Base-by-base conservation (phyloP, 306 rosid species). In the Cucumis melo region DNA sequence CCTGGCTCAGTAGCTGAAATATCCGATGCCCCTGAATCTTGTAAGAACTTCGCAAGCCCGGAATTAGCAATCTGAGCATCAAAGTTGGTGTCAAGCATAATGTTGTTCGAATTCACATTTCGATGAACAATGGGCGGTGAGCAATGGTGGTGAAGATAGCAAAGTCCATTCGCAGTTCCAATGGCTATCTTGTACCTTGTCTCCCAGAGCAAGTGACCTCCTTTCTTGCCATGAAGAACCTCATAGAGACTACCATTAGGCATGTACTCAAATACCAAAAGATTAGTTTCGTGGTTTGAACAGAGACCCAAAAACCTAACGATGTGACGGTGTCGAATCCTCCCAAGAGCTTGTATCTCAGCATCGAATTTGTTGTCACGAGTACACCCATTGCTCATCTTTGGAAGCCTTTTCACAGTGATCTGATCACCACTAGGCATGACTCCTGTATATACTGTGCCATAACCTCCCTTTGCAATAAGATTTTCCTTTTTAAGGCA, bases 1-100 rank as follows among this genome's bases (percentile, higher is more conserved):
- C 74, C 74, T 68, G 74, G 55, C 1, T 29, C 56, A 2, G 27
- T 27, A 68, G 56, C 74, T 41, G 55, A 21, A 15, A 2, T 20
- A 68, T 68, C 97, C 5, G 93, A 91, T 20, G 97, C 85, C 64
- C 97, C 97, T 3, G 97, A 91, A 80, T 89, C 98, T 85, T 91
- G 96, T 63, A 93, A 86, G 82, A 93, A 91, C 88, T 93, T 93
- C 72, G 97, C 98, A 44, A 93, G 96, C 74, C 98, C 98, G 46
- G 91, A 93, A 87, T 93, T 96, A 76, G 98, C 97, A 77, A 93
- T 93, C 74, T 93, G 98, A 46, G 98, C 96, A 78, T 93, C 97
- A 76, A 85, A 90, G 58, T 65, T 82, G 76, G 92, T 75, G 83
- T 93, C 98, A 10, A 93, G 91, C 23, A 93, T 95, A 76, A 93